Evolutionary conservation across 78 protist genomes (phyloP).

Genomic region (Anaeramoeba ignava): DNA sequence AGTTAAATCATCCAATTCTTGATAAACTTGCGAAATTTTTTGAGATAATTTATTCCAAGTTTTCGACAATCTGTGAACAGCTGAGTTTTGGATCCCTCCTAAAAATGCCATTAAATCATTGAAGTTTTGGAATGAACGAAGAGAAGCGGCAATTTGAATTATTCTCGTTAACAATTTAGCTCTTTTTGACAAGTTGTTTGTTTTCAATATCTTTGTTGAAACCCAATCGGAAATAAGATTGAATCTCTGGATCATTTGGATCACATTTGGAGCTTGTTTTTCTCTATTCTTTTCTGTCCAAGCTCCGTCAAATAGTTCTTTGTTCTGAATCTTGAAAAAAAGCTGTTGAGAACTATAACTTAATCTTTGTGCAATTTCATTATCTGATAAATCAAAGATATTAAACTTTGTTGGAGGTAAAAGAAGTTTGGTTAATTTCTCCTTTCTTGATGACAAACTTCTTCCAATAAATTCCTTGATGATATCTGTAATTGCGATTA

Average conservation of each 20-base stretch:
- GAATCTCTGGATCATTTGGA: constrained; percentile 56
- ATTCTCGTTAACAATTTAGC: constrained; percentile 12
- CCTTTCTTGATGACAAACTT: too few relatives aligned
- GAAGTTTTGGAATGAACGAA: constrained; percentile 45
- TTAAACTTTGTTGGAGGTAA: too few relatives aligned
- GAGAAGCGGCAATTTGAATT: constrained; percentile 25
- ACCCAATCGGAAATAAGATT: constrained; percentile 19
- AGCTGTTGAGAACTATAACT: too few relatives aligned
- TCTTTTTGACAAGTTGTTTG: constrained; percentile 6
- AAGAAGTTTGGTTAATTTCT: too few relatives aligned
- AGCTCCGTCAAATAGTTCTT: constrained; percentile 42
- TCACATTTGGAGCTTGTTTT: constrained; percentile 42
- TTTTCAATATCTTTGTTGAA: constrained; percentile 8
- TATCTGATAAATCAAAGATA: too few relatives aligned
- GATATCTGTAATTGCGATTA: too few relatives aligned
- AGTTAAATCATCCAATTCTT: too few relatives aligned
- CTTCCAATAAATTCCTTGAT: too few relatives aligned
- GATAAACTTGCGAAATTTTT: too few relatives aligned
- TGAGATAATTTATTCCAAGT: constrained; percentile 43
- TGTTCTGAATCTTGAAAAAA: constrained; percentile 31
- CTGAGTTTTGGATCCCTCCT: constrained; percentile 47
- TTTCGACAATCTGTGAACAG: constrained; percentile 44
- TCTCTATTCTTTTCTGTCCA: constrained; percentile 59
- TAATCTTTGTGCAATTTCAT: too few relatives aligned
- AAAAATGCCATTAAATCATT: constrained; percentile 49